A percentile compares a stretch with the other conserved stretches of the same genome.
phyloP scores from a whole-genome alignment of 805 yeast species.

The Ogataea methylovora region DNA sequence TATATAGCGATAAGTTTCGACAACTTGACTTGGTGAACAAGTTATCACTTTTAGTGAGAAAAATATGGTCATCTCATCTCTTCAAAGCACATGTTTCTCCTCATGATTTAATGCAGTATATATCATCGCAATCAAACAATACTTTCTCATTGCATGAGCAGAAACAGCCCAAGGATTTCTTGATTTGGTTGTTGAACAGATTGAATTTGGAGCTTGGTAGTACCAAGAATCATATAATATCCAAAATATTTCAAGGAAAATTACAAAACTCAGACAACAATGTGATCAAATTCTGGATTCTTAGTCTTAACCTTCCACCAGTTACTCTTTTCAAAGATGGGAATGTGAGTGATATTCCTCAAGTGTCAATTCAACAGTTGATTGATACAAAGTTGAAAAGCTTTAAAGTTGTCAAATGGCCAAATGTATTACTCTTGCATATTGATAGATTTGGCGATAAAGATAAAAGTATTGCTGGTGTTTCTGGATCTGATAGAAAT shows the following conservation, averaged over 20 bases:
- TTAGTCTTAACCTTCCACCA: constrained; percentile 56
- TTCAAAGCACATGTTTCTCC: constrained; percentile 61
- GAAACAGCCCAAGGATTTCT: constrained; percentile 47
- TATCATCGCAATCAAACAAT: constrained; percentile 36
- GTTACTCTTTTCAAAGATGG: constrained; percentile 48
- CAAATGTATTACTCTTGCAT: constrained; percentile 48
- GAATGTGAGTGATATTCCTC: constrained; percentile 38
- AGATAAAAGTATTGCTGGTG: constrained; percentile 18
- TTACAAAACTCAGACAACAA: constrained; percentile 20
- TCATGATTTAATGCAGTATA: constrained; percentile 50
- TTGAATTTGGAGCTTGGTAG: constrained; percentile 24
- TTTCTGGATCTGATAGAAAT: constrained; percentile 35
- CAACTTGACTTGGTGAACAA: constrained; percentile 31
- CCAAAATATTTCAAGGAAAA: constrained; percentile 45
- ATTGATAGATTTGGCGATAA: constrained; percentile 44
- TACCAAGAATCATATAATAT: constrained; percentile 20
- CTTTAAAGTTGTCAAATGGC: constrained; percentile 35
- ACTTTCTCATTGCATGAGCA: constrained; percentile 30
- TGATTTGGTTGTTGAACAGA: constrained; percentile 52
- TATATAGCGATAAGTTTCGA: constrained; percentile 7
- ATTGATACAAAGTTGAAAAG: constrained; percentile 30
- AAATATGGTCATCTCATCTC: constrained; percentile 56
- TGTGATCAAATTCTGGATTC: constrained; percentile 37
- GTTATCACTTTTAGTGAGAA: constrained; percentile 42
- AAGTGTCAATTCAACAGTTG: constrained; percentile 37